Conservation (phyloP, 495 filamentous ascomycete species). For the Podospora conica region DNA sequence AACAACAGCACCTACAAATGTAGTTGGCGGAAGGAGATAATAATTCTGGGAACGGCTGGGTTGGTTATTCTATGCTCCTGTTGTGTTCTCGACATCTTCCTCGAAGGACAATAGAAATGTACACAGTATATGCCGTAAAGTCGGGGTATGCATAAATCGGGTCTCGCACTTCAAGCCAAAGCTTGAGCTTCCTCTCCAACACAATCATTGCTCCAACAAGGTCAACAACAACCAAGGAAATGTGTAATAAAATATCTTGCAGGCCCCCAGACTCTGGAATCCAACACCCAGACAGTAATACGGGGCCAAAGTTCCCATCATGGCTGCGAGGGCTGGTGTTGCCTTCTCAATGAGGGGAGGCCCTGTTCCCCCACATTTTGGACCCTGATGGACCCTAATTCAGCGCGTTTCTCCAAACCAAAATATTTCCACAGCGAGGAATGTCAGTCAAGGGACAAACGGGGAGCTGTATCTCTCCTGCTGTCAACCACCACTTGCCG, state of each 20-base stretch:
- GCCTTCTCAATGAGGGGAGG: conserved; percentile 1
- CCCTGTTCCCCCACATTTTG: conserved; percentile 3
- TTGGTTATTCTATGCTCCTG: too few relatives aligned
- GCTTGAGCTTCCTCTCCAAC: too few relatives aligned
- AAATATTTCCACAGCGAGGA: not conserved
- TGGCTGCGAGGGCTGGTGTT: not conserved
- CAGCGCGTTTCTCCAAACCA: not conserved
- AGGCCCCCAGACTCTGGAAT: not conserved
- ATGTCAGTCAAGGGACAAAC: not conserved
- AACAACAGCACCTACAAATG: not conserved
- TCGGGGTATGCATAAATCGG: too few relatives aligned
- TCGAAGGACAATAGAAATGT: too few relatives aligned
- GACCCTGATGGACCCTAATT: conserved; percentile 16
- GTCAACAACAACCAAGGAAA: too few relatives aligned
- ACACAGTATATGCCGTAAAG: too few relatives aligned
- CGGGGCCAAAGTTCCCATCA: not conserved
- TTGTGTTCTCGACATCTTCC: too few relatives aligned
- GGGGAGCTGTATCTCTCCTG: not conserved
- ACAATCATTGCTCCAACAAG: too few relatives aligned
- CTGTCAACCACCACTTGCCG: not conserved
- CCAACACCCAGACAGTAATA: not conserved
- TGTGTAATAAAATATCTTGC: too few relatives aligned
- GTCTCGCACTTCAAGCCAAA: too few relatives aligned
- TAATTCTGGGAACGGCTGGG: too few relatives aligned
- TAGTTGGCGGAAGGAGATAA: not conserved